phyloP scores from a whole-genome alignment of 305 asterid genomes.

The Andrographis paniculata region DNA sequence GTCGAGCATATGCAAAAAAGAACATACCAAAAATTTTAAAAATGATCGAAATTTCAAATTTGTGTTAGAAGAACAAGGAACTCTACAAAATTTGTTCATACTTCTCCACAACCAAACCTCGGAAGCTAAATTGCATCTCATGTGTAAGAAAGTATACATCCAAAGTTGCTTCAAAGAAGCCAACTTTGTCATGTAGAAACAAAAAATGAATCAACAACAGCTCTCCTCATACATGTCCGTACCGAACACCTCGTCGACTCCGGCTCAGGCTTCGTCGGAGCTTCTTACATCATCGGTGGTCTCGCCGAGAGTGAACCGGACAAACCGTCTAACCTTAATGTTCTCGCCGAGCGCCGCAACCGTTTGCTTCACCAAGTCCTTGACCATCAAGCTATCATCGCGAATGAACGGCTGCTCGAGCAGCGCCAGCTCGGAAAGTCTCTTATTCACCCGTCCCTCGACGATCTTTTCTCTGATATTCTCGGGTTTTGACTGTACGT shows the following conservation, averaged over 20 bases:
- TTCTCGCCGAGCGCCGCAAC: conserved; percentile 90
- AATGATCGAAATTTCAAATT: too few relatives aligned
- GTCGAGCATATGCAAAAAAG: too few relatives aligned
- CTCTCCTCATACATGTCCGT: conserved; percentile 4
- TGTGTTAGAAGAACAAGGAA: too few relatives aligned
- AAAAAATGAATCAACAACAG: conserved; percentile 11
- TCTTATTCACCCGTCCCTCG: conserved; percentile 75
- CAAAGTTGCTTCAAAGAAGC: background rate
- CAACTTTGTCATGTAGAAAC: too few relatives aligned
- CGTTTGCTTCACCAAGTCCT: conserved; percentile 87
- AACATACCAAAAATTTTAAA: too few relatives aligned
- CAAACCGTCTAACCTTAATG: conserved; percentile 76
- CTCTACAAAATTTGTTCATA: conserved; percentile 18
- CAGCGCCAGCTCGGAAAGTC: conserved; percentile 85
- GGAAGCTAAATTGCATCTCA: conserved; percentile 4
- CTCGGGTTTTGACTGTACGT: conserved; percentile 80
- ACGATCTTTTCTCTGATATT: conserved; percentile 75
- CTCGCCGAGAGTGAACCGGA: conserved; percentile 85
- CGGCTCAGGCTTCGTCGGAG: conserved; percentile 27
- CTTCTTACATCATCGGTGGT: too few relatives aligned
- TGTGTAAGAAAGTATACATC: conserved; percentile 10
- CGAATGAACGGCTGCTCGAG: conserved; percentile 79
- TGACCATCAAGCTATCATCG: conserved; percentile 57
- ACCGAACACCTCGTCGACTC: background rate
- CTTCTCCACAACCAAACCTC: background rate